These are phyloP conservation scores for Cytospora piceicola DNA, from an alignment of 2,329 filamentous ascomycete genomes.

Conservation along the genomic window DNA sequence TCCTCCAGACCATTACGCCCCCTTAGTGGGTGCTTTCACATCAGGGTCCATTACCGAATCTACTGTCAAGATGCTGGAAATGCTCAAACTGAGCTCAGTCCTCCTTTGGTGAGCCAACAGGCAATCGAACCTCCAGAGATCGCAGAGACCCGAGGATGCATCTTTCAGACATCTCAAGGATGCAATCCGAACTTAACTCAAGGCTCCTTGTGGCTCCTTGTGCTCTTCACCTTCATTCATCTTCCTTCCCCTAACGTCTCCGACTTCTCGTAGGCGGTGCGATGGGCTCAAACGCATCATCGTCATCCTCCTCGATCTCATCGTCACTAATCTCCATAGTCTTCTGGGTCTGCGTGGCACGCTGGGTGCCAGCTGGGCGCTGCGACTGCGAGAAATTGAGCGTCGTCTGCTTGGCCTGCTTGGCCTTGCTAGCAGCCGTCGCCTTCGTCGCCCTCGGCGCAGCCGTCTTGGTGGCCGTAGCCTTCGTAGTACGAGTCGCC, in stretches of 20 bases:
- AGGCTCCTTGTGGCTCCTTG: too few relatives aligned
- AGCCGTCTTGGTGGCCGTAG: conserved; percentile 35
- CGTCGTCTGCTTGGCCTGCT: conserved; percentile 48
- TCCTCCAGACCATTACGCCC: not conserved
- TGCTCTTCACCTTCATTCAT: too few relatives aligned
- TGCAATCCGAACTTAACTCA: not conserved
- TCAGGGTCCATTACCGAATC: not conserved
- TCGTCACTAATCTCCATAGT: conserved; percentile 67
- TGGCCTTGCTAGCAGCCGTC: conserved; percentile 38
- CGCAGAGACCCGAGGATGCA: not conserved
- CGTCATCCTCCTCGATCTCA: conserved; percentile 66
- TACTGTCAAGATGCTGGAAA: not conserved
- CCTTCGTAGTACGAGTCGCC: conserved; percentile 32
- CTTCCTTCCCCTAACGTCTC: conserved; percentile 23
- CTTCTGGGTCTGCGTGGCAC: conserved; percentile 49
- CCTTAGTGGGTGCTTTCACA: too few relatives aligned
- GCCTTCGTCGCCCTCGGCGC: conserved; percentile 37
- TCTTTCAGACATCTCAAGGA: not conserved
- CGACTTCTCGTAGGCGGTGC: conserved; percentile 40
- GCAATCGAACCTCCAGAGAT: not conserved
- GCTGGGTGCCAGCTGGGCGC: conserved; percentile 32
- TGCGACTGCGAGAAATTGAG: conserved; percentile 53
- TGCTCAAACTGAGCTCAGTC: not conserved
- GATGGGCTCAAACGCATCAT: conserved; percentile 57
- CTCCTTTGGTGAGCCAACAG: not conserved